These are phyloP conservation scores for Isatis lusitanica DNA, from an alignment of 441 rosid species.

Conservation along the genomic window DNA sequence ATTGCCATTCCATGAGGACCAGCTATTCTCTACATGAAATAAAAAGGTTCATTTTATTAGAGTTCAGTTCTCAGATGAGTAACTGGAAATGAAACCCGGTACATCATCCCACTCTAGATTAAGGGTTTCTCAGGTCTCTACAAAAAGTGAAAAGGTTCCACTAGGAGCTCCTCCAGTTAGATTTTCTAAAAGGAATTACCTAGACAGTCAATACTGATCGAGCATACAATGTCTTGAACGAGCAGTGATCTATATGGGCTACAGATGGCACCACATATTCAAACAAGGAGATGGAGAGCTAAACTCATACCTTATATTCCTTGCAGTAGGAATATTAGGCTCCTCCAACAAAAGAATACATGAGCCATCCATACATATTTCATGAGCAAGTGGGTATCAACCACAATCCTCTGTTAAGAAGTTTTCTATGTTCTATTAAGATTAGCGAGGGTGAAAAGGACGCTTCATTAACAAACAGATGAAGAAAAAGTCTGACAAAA, in stretches of 20 bases:
- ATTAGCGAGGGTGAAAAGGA: neutral
- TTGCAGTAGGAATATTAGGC: conserved; percentile 40
- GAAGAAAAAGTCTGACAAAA: conserved; percentile 11
- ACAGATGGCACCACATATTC: conserved; percentile 36
- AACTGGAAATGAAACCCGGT: neutral
- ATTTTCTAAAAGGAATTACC: neutral
- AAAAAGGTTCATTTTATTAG: neutral
- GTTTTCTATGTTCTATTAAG: conserved; percentile 20
- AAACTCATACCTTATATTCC: conserved; percentile 41
- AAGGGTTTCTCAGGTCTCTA: conserved; percentile 11
- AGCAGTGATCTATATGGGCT: conserved; percentile 14
- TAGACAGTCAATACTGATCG: neutral
- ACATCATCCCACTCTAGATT: neutral
- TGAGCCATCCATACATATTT: conserved; percentile 37
- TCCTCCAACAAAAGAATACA: conserved; percentile 31
- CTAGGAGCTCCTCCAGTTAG: neutral
- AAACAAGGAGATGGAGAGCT: conserved; percentile 29
- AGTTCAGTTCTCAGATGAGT: conserved; percentile 8
- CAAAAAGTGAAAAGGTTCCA: neutral
- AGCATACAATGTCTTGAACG: neutral
- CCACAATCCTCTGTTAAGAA: conserved; percentile 30
- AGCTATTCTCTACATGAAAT: conserved; percentile 60
- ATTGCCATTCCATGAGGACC: conserved; percentile 93
- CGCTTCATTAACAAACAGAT: neutral
- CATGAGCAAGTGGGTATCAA: conserved; percentile 31